phyloP scores from a whole-genome alignment of 495 filamentous ascomycete species.

The Penicillium antarcticum region DNA sequence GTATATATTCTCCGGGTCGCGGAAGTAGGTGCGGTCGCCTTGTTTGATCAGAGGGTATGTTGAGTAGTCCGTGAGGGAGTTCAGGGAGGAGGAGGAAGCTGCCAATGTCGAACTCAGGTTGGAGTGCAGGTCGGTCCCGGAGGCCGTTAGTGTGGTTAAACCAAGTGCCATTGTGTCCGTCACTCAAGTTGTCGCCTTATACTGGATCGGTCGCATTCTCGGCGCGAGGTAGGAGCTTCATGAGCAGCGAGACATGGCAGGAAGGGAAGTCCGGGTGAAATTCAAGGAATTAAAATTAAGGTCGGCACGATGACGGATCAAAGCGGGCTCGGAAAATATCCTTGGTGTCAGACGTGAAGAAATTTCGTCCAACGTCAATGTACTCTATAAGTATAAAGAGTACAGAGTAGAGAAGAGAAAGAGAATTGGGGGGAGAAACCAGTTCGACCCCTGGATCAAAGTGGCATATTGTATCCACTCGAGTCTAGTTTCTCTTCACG shows the following conservation, averaged over 20 bases:
- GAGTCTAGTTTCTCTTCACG: constrained; percentile 22
- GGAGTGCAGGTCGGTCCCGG: constrained; percentile 40
- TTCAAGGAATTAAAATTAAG: constrained; percentile 5
- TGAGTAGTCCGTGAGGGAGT: constrained; percentile 42
- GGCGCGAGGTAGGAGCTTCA: constrained; percentile 19
- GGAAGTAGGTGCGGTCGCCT: constrained; percentile 77
- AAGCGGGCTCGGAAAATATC: constrained; percentile 10
- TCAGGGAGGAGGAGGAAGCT: constrained; percentile 37
- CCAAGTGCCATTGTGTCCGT: constrained; percentile 38
- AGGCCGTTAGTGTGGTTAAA: constrained; percentile 27
- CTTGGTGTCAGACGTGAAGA: not conserved
- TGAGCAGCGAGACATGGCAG: constrained; percentile 22
- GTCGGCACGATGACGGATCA: constrained; percentile 7
- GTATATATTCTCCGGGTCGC: constrained; percentile 71
- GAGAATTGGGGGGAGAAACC: constrained; percentile 8
- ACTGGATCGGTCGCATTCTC: constrained; percentile 32
- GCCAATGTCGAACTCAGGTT: constrained; percentile 36
- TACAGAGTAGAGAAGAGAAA: not conserved
- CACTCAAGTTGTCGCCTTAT: constrained; percentile 16
- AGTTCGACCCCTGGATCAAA: constrained; percentile 23
- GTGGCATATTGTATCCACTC: constrained; percentile 28
- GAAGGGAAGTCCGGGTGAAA: constrained; percentile 3
- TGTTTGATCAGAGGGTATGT: constrained; percentile 64
- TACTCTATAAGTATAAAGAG: not conserved
- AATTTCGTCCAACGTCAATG: constrained; percentile 1